Evolutionary conservation across 257 asterid genomes (phyloP).

Genomic region (Lycium ferocissimum): DNA sequence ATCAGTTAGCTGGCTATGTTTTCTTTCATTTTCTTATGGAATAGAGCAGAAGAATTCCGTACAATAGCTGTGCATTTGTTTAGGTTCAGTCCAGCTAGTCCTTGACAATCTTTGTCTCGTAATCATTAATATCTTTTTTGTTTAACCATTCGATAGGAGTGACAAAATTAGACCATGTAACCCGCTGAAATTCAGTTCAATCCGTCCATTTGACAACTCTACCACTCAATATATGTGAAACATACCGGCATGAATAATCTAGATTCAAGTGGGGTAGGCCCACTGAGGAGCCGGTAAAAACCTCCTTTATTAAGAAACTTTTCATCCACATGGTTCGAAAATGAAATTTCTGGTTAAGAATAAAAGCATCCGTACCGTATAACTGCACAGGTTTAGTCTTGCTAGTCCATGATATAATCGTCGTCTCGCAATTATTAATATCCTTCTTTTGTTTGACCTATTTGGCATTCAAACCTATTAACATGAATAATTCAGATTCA

Average conservation of each 20-base stretch:
- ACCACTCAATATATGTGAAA: too few species aligned
- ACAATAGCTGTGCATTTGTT: not conserved
- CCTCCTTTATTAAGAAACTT: not conserved
- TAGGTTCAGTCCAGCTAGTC: not conserved
- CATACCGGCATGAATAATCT: too few species aligned
- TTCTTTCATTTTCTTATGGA: not conserved
- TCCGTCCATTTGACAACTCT: too few species aligned
- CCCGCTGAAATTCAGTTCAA: too few species aligned
- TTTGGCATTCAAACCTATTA: too few species aligned
- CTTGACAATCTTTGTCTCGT: not conserved
- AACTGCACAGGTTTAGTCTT: not conserved
- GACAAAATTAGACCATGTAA: too few species aligned
- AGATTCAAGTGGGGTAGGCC: not conserved
- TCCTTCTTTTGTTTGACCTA: not conserved
- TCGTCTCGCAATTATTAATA: not conserved
- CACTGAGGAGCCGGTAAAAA: not conserved
- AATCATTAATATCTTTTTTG: not conserved
- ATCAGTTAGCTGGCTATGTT: conserved; percentile 31
- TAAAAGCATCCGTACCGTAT: not conserved
- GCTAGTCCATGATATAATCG: not conserved
- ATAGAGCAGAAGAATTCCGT: not conserved
- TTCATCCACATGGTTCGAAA: not conserved
- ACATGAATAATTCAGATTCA: too few species aligned
- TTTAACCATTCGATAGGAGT: not conserved
- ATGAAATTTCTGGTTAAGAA: not conserved